Base-by-base conservation (phyloP, 805 yeast species). In the Nakazawaea ambrosiae region DNA sequence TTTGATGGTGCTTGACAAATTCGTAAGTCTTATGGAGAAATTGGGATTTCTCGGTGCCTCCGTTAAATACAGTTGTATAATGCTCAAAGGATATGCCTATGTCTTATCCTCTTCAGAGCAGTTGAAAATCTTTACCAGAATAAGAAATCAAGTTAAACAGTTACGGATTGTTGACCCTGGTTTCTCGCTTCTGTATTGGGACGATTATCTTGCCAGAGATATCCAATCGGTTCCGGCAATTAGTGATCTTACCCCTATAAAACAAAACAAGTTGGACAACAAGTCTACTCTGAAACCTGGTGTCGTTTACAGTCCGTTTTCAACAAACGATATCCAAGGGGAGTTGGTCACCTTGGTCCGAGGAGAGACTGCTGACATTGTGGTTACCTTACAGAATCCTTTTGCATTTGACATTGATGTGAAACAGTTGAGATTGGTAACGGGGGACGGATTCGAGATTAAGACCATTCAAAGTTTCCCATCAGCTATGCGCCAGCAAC, bases 381-480 rank as follows among this genome's bases (percentile, higher is more conserved):
- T 62, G 5, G 60, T 85, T 2, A 60, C 65, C 3, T 49, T 89
- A 7, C 88, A 82, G 50, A 90, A 90, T 53, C 95, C 96, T 7
- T 86, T 76, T 58, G 72, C 73, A 5, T 86, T 85, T 55, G 86
- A 81, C 29, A 60, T 89, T 11, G 78, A 74, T 27, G 59, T 89
- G 4, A 62, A 65, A 15, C 69, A 69, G 22, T 50, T 81, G 3
- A 49, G 59, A 27, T 57, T 81, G 2, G 1, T 25, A 7, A 24
- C 27, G 20, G 18, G 15, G 7, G 55, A 47, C 18, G 37, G 43
- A 5, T 52, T 60, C 14, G 43, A 56, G 5, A 7, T 52, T 39
- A 49, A 54, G 42, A 61, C 58, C 2, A 31, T 34, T 38, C 34
- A 33, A n/a, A 23, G 15, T 12, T 23, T 33, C 11, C 27, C 31